Conservation (phyloP, 352 stramenopile genomes). For the Elongisporangium prolatum region DNA sequence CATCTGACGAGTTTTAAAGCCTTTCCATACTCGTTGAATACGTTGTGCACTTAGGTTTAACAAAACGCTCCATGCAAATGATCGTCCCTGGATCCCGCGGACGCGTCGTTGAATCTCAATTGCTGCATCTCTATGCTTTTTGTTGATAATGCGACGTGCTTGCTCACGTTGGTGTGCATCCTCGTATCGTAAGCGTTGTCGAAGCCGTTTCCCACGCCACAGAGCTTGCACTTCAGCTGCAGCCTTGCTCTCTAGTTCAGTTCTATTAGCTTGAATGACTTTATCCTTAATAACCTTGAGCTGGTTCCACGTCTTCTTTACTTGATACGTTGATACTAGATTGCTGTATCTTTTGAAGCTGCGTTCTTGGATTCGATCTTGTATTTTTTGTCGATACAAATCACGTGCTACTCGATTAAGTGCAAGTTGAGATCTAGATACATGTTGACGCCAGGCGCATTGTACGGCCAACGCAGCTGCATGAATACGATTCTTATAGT, state of each 20-base stretch:
- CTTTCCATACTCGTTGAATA: constrained; percentile 58
- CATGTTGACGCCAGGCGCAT: constrained; percentile 41
- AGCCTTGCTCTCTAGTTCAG: constrained; percentile 19
- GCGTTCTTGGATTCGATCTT: constrained; percentile 17
- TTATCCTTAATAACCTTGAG: constrained; percentile 11
- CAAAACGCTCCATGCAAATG: constrained; percentile 29
- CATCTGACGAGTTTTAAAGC: constrained; percentile 36
- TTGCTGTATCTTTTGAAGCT: not conserved
- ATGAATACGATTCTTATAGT: constrained; percentile 18
- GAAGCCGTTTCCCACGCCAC: constrained; percentile 38
- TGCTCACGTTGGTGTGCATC: constrained; percentile 27
- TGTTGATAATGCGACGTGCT: constrained; percentile 25
- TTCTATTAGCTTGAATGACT: constrained; percentile 3
- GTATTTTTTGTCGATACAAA: constrained; percentile 14
- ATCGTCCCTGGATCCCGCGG: constrained; percentile 44
- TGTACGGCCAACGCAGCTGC: constrained; percentile 33
- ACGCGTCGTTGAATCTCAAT: constrained; percentile 54
- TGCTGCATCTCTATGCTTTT: constrained; percentile 24
- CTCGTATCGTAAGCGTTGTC: constrained; percentile 34
- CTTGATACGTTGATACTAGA: constrained; percentile 4
- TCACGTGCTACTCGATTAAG: constrained; percentile 2
- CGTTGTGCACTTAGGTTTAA: constrained; percentile 27
- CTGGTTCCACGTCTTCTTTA: constrained; percentile 18
- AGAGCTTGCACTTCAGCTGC: constrained; percentile 41
- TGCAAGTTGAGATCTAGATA: constrained; percentile 15